Evolutionary conservation across 352 stramenopile species (phyloP), one percentile per base, ranked within the genome.

Genomic region (Lagenidium sp.): DNA sequence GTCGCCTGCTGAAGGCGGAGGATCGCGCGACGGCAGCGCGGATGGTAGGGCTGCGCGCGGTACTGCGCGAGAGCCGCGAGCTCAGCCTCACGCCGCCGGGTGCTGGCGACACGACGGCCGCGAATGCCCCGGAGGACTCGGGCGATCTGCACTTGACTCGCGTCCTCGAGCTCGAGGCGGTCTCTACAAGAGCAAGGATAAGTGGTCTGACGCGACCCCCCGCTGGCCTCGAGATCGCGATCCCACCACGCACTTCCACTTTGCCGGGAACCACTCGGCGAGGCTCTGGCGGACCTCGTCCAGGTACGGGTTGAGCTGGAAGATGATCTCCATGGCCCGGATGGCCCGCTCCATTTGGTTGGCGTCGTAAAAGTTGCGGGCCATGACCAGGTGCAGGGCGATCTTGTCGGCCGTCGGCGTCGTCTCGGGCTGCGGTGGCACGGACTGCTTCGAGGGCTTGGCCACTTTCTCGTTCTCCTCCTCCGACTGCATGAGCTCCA

Each of bases 341-440:
- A 89, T 82, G 1, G 77, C 77, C 6, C 64, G 65, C 44, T 86
- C 71, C 77, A 89, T 86, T 36, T 85, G 73, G 46, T 89, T 89
- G 55, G 59, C 67, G 44, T 82, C 60, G 50, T 83, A 86, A 37
- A 73, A 84, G 15, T 73, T 78, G n/a, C 41, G 43, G 11, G 60
- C 73, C 16, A 89, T 63, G n/a, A 71, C 61, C 8, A 78, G 7
- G 35, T 85, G 82, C 39, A 85, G 36, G 10, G 57, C 29, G 24
- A 81, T 56, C 16, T 69, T 67, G 12, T 53, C 53, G 3, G 34
- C 28, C 6, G 35, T 7, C 7, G 1, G 12, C 24, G 20, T 21
- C 23, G 16, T 55, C 3, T 36, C 34, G 1, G 49, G 65, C 28
- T 49, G 19, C 40, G 41, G 6, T 28, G 10, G 28, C 25, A 6